Base-by-base conservation (phyloP, 176 grass and related monocot species). In the sorghum (Sorghum bicolor) region DNA sequence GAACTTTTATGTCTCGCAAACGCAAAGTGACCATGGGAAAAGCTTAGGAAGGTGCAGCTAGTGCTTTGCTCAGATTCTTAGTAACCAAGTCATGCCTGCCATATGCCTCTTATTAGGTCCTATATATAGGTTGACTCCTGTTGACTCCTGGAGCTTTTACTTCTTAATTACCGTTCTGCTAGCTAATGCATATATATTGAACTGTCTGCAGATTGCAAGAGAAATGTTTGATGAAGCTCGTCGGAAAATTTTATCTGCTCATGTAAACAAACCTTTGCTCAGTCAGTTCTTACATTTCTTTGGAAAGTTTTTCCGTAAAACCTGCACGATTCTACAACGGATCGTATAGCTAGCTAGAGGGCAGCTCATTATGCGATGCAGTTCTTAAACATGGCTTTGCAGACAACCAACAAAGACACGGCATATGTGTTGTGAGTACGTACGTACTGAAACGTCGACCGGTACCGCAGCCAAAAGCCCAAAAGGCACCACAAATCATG, bases 21-120 rank as follows among this genome's bases (percentile, higher is more conserved):
- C 80, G 62, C 66, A 83, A 78, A 79, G 74, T 6, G 50, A 72
- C 48, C 40, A 78, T 36, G 72, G 74, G 17, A 78, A 64, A 78
- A 68, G 66, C 64, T 47, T 48, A 88, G 66, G 62, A 30, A 66
- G 62, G 77, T 45, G 38, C 14, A 44, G 30, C 64, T 33, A 34
- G 64, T 58, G 34, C 33, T 61, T 57, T 34, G 50, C 12, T 70
- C 67, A 24, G 52, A 39, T 38, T 61, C 53, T 45, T 47, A 66
- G 77, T 61, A 34, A 50, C 39, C 41, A 67, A 67, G 77, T 67
- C 36, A n/a, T 75, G 29, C 17, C 57, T 61, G n/a, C 29, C 50
- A 22, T 62, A 22, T 62, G 17, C 25, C 40, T 47, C 55, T n/a
- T 58, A 12, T 2, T 53, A 10, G 53, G 55, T 10, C 8, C n/a